Percentiles rank a stretch among this genome's conserved stretches.
Evolutionary conservation across 1,284 basidiomycete species (phyloP).

Genomic region (Papiliotrema laurentii): DNA sequence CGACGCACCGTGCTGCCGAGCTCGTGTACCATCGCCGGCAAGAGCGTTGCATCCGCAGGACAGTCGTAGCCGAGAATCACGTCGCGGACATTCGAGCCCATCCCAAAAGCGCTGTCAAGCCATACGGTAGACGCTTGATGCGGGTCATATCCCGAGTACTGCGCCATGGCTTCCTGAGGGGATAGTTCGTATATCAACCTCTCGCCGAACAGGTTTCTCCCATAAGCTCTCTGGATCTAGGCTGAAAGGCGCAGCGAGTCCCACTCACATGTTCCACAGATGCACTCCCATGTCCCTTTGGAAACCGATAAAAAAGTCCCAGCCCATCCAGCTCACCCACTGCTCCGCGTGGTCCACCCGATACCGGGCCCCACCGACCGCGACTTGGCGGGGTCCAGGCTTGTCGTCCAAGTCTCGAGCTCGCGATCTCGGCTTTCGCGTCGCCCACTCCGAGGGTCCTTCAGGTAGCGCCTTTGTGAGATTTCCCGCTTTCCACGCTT

Average conservation of each 20-base stretch:
- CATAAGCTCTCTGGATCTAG: neutral
- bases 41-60: constrained; percentile 57
- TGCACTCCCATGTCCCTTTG: constrained; percentile 62
- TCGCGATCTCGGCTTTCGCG: constrained; percentile 46
- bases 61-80: constrained; percentile 64
- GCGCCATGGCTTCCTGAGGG: constrained; percentile 54
- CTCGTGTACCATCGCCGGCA: constrained; percentile 57
- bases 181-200: constrained; percentile 62
- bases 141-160: constrained; percentile 63
- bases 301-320: constrained; percentile 57
- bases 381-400: constrained; percentile 59
- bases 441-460: constrained; percentile 26
- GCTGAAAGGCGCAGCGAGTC: neutral
- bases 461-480: constrained; percentile 49
- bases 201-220: constrained; percentile 55
- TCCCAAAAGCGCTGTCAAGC: constrained; percentile 63
- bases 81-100: constrained; percentile 55
- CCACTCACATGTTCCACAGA: constrained; percentile 57
- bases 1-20: constrained; percentile 51
- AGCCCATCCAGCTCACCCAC: constrained; percentile 59
- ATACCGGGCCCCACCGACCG: constrained; percentile 58
- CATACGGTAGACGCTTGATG: constrained; percentile 61
- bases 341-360: constrained; percentile 55
- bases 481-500: constrained; percentile 56
- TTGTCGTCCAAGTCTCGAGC: constrained; percentile 58